A percentile compares a stretch with the other conserved stretches of the same genome.
Evolutionary conservation across 2,329 filamentous ascomycete species (phyloP).

Genomic region (Bipolaris zeicola): DNA sequence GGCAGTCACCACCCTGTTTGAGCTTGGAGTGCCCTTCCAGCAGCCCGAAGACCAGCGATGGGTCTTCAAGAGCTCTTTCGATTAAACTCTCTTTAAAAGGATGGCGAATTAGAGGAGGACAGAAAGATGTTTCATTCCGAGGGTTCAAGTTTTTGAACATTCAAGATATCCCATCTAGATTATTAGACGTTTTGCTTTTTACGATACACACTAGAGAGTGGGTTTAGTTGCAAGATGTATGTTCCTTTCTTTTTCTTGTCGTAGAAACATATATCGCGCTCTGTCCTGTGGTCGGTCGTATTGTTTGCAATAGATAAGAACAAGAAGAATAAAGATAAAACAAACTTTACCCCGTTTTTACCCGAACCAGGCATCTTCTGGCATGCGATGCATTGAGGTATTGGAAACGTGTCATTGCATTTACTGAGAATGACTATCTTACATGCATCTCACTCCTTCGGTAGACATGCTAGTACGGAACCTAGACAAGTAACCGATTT

Average conservation of each 20-base stretch:
- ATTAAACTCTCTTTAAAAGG: conserved; percentile 25
- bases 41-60: conserved; percentile 54
- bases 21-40: conserved; percentile 90
- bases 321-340: not conserved
- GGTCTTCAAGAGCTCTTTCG: conserved; percentile 54
- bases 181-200: conserved; percentile 24
- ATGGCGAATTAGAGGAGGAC: not conserved
- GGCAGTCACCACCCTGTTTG: conserved; percentile 81
- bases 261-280: not conserved
- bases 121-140: conserved; percentile 6
- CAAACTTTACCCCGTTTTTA: no score
- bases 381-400: no score
- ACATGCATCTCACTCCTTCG: no score
- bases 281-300: not conserved
- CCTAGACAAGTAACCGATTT: not conserved
- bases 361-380: no score
- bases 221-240: not conserved
- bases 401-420: no score
- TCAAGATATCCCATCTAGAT: conserved; percentile 43
- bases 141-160: conserved; percentile 20
- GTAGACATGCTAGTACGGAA: not conserved
- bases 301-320: not conserved
- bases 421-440: no score
- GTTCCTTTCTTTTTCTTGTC: not conserved
- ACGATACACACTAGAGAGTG: not conserved